A percentile compares a stretch with the other conserved stretches of the same genome.
These are phyloP conservation scores for Omphalotus olearius DNA, from an alignment of 1,284 basidiomycete genomes.

Conservation along the genomic window DNA sequence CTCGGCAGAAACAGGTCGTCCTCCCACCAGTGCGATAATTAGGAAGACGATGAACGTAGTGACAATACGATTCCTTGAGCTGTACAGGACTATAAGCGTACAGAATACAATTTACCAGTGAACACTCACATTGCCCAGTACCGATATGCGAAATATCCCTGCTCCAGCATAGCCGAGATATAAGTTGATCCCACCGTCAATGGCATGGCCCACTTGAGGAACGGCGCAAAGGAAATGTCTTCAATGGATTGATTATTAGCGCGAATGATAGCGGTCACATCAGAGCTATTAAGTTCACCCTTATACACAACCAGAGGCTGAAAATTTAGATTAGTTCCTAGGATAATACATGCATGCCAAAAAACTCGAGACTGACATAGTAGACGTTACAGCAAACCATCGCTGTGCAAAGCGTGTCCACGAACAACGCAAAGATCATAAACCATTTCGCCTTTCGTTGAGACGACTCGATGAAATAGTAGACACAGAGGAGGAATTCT, in stretches of 20 bases:
- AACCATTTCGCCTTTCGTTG: constrained; percentile 1
- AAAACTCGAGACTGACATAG: neutral
- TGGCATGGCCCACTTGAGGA: neutral
- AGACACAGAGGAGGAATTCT: constrained; percentile 2
- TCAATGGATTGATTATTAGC: too few species aligned
- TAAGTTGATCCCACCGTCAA: constrained; percentile 1
- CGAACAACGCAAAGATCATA: neutral
- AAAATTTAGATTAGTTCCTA: too few species aligned
- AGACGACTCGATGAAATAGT: neutral
- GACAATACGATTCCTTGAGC: neutral
- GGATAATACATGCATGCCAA: too few species aligned
- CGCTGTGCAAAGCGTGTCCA: constrained; percentile 6
- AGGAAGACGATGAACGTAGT: neutral
- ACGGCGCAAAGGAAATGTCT: too few species aligned
- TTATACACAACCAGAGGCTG: too few species aligned
- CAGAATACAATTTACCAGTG: too few species aligned
- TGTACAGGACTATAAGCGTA: neutral
- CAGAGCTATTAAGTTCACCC: too few species aligned
- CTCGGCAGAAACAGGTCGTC: neutral
- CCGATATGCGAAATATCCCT: constrained; percentile 11
- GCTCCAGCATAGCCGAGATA: constrained; percentile 5
- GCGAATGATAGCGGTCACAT: too few species aligned
- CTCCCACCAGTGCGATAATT: neutral
- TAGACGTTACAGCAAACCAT: constrained; percentile 3
- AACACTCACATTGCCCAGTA: constrained; percentile 13